Conservation (phyloP, 306 rosid species). For the Lathyrus aphaca region DNA sequence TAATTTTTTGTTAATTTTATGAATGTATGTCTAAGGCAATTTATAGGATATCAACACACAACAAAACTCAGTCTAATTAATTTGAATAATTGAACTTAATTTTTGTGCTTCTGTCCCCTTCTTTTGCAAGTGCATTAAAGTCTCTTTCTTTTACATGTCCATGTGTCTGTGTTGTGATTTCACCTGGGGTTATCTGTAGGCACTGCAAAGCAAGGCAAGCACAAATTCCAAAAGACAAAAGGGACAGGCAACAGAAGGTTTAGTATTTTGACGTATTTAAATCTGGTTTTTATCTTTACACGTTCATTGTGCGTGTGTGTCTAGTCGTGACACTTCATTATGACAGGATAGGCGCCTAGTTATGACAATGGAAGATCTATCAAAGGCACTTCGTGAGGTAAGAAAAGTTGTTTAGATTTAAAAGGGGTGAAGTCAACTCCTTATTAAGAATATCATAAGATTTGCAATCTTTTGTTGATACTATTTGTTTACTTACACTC, state of each 20-base stretch:
- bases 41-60: neutral
- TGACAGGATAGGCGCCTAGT: constrained; percentile 84
- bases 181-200: constrained; percentile 52
- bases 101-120: constrained; percentile 2
- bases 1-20: neutral
- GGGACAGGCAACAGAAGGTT: constrained; percentile 96
- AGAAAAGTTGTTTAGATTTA: constrained; percentile 35
- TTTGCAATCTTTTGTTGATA: constrained; percentile 4
- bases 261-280: constrained; percentile 9
- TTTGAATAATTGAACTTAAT: neutral
- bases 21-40: neutral
- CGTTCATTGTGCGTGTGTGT: constrained; percentile 7
- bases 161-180: constrained; percentile 30
- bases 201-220: constrained; percentile 94
- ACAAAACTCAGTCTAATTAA: neutral
- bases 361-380: constrained; percentile 82
- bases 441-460: constrained; percentile 8
- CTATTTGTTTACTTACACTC: constrained; percentile 5
- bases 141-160: constrained; percentile 17
- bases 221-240: constrained; percentile 82
- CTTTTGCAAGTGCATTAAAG: constrained; percentile 17
- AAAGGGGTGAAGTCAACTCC: constrained; percentile 14
- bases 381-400: constrained; percentile 79
- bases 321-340: constrained; percentile 31
- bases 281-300: constrained; percentile 16